Base-by-base conservation (phyloP, 495 filamentous ascomycete genomes). In the Achaetomiella virescens region DNA sequence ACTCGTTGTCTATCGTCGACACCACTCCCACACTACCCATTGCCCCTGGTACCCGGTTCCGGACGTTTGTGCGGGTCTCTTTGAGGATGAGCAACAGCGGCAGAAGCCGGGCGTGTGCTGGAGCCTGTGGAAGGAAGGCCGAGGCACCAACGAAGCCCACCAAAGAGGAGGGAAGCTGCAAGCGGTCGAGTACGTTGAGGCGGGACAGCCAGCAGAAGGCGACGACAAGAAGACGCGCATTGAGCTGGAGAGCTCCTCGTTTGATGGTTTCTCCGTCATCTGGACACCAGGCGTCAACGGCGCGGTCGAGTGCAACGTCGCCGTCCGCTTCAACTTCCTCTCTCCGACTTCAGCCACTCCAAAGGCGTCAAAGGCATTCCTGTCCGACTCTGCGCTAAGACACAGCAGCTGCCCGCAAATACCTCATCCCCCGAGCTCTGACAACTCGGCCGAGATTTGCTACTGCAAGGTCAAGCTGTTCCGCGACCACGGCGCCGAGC, bases 391-490 rank as follows among this genome's bases (percentile, higher is more conserved):
- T 97, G 92, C 66, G 83, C 91, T 5, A 96, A 97, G 69, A 97
- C 92, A 0, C 85, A 91, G 46, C 66, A 81, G 15, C 59, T 87
- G 0, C 55, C 74, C 6, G 69, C 79, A 21, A 70, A 78, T 3
- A 67, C 70, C 29, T 75, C 76, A 5, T 73, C 72, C 78, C 3
- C 63, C 71, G 0, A 31, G 6, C 7, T 65, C 72, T 3, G 66
- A 70, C 7, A 66, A 70, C 15, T 54, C 66, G 8, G 64, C 82
- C 1, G 91, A 98, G 70, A 81, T 96, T 6, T 88, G 87, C 68
- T 97, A 87, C 66, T 95, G 91, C 80, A 95, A 91, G 71, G 89
- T 98, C 44, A 97, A 97, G 66, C 81, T 98, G 2, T 98, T 98
- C 75, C 81, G 93, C 38, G 93, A 98, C 64, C 92, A 98, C 61